Conservation (phyloP, 257 asterid genomes). For the Anisodus tanguticus region DNA sequence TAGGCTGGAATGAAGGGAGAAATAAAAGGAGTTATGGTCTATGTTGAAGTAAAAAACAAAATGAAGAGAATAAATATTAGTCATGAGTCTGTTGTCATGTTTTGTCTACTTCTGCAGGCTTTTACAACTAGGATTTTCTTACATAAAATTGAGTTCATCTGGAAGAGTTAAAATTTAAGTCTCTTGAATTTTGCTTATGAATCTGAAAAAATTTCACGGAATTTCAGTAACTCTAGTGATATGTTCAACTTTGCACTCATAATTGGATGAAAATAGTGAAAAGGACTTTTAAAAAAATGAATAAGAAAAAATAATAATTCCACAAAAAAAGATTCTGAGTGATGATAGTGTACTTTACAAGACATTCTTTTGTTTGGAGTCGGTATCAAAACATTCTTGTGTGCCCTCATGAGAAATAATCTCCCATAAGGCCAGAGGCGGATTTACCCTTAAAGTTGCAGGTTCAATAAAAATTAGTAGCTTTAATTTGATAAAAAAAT, state of each 20-base stretch:
- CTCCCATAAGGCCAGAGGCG: background rate
- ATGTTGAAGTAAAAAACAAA: conserved; percentile 38
- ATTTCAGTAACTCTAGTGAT: conserved; percentile 39
- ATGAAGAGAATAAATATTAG: conserved; percentile 49
- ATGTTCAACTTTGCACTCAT: conserved; percentile 48
- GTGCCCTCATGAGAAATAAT: background rate
- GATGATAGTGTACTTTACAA: conserved; percentile 25
- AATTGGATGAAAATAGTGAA: conserved; percentile 35
- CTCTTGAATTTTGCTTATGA: conserved; percentile 38
- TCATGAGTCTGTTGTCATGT: conserved; percentile 41
- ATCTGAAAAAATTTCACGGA: conserved; percentile 44
- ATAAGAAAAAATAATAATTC: conserved; percentile 6
- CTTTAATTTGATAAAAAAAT: too few species aligned
- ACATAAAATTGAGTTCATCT: background rate
- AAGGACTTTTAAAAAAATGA: background rate
- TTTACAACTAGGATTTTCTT: conserved; percentile 28
- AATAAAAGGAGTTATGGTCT: conserved; percentile 28
- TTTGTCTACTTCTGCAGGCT: conserved; percentile 69
- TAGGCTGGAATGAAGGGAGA: background rate
- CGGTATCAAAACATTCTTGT: conserved; percentile 44
- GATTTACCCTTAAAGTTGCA: too few species aligned
- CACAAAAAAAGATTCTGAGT: background rate
- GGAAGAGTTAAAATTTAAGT: conserved; percentile 44
- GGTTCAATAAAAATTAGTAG: too few species aligned
- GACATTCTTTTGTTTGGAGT: conserved; percentile 34